Evolutionary conservation across 371 early-diverging fungal species (phyloP), one percentile per base, ranked within the genome.

Genomic region (Mortierella sp.): DNA sequence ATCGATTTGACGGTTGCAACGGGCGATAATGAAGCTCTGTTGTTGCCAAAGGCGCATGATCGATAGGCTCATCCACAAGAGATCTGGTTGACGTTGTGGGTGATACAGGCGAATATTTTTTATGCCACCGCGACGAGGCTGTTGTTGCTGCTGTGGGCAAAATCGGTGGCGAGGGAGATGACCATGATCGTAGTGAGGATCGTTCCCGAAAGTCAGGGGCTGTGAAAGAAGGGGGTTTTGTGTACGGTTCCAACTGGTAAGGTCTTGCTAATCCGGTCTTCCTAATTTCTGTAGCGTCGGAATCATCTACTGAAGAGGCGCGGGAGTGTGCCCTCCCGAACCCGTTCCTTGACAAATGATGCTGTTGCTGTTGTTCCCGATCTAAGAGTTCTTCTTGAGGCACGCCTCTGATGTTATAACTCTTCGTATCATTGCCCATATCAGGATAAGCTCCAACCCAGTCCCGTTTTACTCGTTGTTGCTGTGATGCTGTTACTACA

Each of bases 391-490:
- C n/a, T 11, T 55, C 55, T 14, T 66, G 31, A 14, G 48, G 47
- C 15, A 63, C 64, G 7, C 71, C 71, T 14, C 71, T 17, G 42
- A 71, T 32, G 54, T 60, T 55, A 42, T 55, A 55, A n/a, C 28
- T 28, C 12, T 50, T 50, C 21, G 49, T 19, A 0, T 51, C 59
- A 19, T 41, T 37, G n/a, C 24, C 30, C 39, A 44, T 41, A 6
- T 57, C 57, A n/a, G 73, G 73, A 19, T 62, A 72, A 12, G 73
- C 73, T 28, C 73, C 73, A 6, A 72, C 68, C 73, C 73, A 72
- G 23, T 55, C 73, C 17, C 49, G 48, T 28, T 55, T 48, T 56
- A 53, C 57, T 17, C 43, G 24, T 23, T 60, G 71, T 26, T 71
- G 64, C 21, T 64, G 52, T 6, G 44, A 43, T 0, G 50, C 70